A percentile compares a stretch with the other conserved stretches of the same genome.
Conservation (phyloP, 83 land plant genomes). For the Thuja plicata region DNA sequence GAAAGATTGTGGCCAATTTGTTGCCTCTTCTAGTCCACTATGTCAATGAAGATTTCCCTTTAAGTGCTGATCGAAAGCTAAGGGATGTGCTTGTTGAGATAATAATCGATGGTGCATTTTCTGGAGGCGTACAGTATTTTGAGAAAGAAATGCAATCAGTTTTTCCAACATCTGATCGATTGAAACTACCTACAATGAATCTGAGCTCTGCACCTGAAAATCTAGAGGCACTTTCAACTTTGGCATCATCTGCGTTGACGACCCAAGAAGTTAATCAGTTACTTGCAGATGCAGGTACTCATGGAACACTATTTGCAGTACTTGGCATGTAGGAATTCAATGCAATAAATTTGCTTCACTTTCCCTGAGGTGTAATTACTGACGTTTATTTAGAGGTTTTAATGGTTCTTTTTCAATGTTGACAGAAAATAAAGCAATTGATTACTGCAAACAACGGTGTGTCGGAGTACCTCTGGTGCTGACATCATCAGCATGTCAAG, state of each 20-base stretch:
- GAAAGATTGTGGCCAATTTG: slow-evolving; percentile 33
- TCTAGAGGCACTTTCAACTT: slow-evolving; percentile 22
- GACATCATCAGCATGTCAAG: slow-evolving; percentile 30
- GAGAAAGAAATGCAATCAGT: slow-evolving; percentile 37
- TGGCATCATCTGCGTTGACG: slow-evolving; percentile 42
- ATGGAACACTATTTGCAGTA: neutral
- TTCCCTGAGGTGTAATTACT: neutral
- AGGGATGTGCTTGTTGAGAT: slow-evolving; percentile 49
- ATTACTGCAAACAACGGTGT: slow-evolving; percentile 50
- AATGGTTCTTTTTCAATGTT: neutral
- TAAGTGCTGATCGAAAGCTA: slow-evolving; percentile 49
- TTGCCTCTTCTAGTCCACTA: slow-evolving; percentile 57
- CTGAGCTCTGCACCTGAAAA: slow-evolving; percentile 16
- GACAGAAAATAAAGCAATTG: slow-evolving; percentile 41
- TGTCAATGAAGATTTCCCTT: slow-evolving; percentile 54
- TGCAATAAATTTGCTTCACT: neutral
- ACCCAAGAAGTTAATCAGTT: slow-evolving; percentile 34
- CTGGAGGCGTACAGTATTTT: slow-evolving; percentile 53
- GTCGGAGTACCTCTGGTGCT: slow-evolving; percentile 45
- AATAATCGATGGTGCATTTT: slow-evolving; percentile 48
- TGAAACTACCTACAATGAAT: slow-evolving; percentile 16
- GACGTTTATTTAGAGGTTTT: neutral
- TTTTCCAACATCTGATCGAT: slow-evolving; percentile 19
- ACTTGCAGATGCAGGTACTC: slow-evolving; percentile 36
- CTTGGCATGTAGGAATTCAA: neutral